A percentile compares a stretch with the other conserved stretches of the same genome.
These are phyloP conservation scores for Aspergillus flavus DNA, from an alignment of 2,329 filamentous ascomycete species.

Conservation along the genomic window DNA sequence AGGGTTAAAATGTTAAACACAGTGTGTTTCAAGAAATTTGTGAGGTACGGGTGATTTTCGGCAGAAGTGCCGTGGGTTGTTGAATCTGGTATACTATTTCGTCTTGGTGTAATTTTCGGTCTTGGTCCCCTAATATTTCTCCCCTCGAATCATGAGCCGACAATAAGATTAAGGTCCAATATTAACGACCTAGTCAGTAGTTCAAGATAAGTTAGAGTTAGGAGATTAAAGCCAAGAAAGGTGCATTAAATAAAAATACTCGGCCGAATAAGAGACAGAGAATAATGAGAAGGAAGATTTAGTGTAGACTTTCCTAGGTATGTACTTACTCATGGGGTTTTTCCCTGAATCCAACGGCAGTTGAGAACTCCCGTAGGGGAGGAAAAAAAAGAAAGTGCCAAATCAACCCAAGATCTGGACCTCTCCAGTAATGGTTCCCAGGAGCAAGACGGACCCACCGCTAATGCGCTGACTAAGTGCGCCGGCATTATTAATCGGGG, in stretches of 20 bases:
- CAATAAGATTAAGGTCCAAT: conserved; percentile 1
- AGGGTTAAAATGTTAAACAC: conserved; percentile 1
- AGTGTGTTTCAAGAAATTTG: neutral
- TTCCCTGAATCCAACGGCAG: neutral
- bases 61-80: conserved; percentile 3
- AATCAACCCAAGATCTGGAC: conserved; percentile 1
- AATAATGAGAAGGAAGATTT: neutral
- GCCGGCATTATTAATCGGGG: conserved; percentile 1
- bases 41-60: conserved; percentile 1
- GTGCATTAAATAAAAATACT: neutral
- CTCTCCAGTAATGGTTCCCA: neutral
- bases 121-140: neutral
- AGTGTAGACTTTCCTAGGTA: neutral
- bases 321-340: neutral
- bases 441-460: neutral
- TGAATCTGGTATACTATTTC: neutral
- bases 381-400: neutral
- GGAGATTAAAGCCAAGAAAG: neutral
- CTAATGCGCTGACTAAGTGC: neutral
- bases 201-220: neutral
- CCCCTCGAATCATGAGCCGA: neutral
- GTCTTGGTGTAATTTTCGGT: neutral
- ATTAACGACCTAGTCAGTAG: neutral
- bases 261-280: neutral
- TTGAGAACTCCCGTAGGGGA: neutral